Evolutionary conservation across 179 eudicot species (phyloP), one percentile per base, ranked within the genome.

Genomic region (Dionaea muscipula): DNA sequence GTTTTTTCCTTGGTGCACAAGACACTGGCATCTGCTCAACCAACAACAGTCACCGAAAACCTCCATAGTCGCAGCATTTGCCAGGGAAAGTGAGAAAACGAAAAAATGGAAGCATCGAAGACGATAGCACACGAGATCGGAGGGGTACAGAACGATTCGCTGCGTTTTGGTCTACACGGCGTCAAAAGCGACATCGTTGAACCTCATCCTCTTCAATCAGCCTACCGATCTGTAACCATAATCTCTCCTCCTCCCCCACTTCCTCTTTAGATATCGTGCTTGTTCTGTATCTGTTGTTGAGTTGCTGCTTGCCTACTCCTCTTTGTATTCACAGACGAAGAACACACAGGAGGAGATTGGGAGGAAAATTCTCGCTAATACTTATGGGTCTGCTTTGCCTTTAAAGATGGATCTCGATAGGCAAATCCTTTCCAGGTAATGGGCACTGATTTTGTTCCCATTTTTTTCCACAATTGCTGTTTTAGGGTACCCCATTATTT

Each of bases 371-470:
- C 68, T 84, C 13, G 69, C 81, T 19, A 75, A 69, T 61, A 78
- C 83, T 39, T 90, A 86, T 38, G 97, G 97, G 7, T 75, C 95
- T 16, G 97, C 97, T 49, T 73, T 90, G 57, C 89, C 95, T 35
- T 52, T 83, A 60, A 86, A 80, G 70, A 67, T 83, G 81, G 95
- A 89, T 63, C 79, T 89, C 35, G 95, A 89, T 50, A 78, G 82
- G 22, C 86, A 89, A 50, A 86, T 89, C 60, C 81, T 83, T 19
- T 81, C 89, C 40, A 81, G 82, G 97, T 89, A 31, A 31, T 31
- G 5, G 8, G 35, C 5, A 4, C 35, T 1, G 1, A 31, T 31
- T 31, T 31, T 31, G 35, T 1, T n/a, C n/a, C n/a, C n/a, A n/a
- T n/a, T n/a, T n/a, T n/a, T n/a, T n/a, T n/a, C n/a, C n/a, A n/a